Evolutionary conservation across 352 stramenopile species (phyloP), one percentile per base, ranked within the genome.

Genomic region (Phytopythium aichiense): DNA sequence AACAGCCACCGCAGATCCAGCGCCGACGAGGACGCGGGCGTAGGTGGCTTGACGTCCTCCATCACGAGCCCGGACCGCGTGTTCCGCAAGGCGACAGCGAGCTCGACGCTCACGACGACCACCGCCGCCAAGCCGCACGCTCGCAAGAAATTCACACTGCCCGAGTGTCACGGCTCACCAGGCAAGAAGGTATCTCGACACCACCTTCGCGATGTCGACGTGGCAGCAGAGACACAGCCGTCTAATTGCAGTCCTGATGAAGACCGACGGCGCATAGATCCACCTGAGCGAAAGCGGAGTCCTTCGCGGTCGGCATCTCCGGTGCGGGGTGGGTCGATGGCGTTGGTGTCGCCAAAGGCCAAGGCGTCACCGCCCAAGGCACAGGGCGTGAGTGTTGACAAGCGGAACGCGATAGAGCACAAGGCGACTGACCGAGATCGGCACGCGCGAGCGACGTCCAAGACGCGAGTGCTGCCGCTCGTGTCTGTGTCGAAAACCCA

Each of bases 141-240:
- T 20, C 75, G 69, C 31, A 74, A 76, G 38, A 68, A 75, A 22
- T 79, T 81, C 50, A 63, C 38, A 12, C 67, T 84, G 12, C 75
- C 75, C 0, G 62, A 77, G 7, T 84, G 73, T 28, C 67, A 84
- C 5, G 73, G 75, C 25, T 81, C 72, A 11, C 65, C 68, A 7
- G 58, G 49, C 0, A 70, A 63, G 51, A 81, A 64, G 4, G 23
- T 23, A 4, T 16, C 9, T 5, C 38, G 22, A 1, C 53, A 49
- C 7, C 31, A 43, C 2, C 50, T n/a, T 18, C 37, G 35, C 23
- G 20, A 2, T 2, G 18, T 22, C 31, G 31, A 28, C 30, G 25
- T 2, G 8, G 18, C 7, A 45, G 28, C 51, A 22, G 45, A 35
- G 46, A 23, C 46, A 11, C 46, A 35, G 25, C 4, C 23, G 9